These are phyloP conservation scores for Agapanthus africanus DNA, from an alignment of 106 monocot genomes.

Conservation along the genomic window DNA sequence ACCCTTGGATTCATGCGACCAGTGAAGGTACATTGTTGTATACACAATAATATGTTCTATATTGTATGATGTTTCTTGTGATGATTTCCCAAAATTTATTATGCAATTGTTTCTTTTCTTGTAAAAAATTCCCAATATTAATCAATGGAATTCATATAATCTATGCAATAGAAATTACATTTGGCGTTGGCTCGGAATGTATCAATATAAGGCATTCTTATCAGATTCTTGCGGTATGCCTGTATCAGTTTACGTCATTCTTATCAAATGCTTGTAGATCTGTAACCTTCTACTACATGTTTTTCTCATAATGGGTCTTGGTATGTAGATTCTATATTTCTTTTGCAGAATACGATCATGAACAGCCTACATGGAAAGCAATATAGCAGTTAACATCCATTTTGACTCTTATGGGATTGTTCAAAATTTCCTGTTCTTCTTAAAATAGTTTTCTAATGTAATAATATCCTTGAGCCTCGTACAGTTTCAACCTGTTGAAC, in stretches of 20 bases:
- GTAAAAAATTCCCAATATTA: too few species aligned
- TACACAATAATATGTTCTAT: too few species aligned
- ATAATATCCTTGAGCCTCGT: too few species aligned
- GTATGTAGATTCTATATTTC: neutral
- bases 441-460: too few species aligned
- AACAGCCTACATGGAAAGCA: neutral
- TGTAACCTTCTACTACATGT: too few species aligned
- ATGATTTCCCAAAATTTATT: too few species aligned
- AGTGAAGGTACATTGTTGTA: constrained; percentile 70
- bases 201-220: neutral
- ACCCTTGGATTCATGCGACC: constrained; percentile 97
- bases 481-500: too few species aligned
- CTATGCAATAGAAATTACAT: neutral
- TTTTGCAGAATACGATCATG: neutral
- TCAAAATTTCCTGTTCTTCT: neutral
- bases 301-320: neutral
- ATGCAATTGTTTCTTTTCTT: too few species aligned
- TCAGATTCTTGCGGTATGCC: neutral
- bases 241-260: neutral
- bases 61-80: too few species aligned
- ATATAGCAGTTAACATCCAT: neutral
- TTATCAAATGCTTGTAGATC: too few species aligned
- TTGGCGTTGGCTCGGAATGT: neutral
- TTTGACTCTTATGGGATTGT: neutral
- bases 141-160: too few species aligned